Conservation (phyloP, 257 asterid species). For the Solanum boliviense region DNA sequence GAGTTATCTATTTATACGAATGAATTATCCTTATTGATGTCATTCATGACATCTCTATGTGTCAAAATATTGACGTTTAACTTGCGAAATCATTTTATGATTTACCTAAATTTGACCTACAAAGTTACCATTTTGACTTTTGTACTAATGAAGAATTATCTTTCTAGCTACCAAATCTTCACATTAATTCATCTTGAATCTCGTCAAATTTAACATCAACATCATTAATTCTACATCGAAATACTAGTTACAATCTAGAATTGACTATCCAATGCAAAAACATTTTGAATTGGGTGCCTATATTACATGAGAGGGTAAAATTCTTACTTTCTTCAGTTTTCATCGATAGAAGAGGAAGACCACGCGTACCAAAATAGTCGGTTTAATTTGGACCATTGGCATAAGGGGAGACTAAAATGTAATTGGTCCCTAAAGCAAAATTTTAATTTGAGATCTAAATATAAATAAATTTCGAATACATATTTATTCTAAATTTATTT, state of each 20-base stretch:
- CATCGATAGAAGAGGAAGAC: neutral
- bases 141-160: too few relatives aligned
- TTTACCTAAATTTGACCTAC: too few relatives aligned
- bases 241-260: neutral
- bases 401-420: too few relatives aligned
- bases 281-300: neutral
- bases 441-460: too few relatives aligned
- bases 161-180: too few relatives aligned
- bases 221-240: neutral
- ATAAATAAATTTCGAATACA: too few relatives aligned
- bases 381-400: neutral
- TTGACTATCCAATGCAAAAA: neutral
- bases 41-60: too few relatives aligned
- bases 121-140: neutral
- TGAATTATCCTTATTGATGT: neutral
- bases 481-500: too few relatives aligned
- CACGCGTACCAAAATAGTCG: neutral
- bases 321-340: neutral
- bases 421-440: too few relatives aligned
- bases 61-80: neutral
- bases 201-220: neutral
- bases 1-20: rapidly evolving
- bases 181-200: too few relatives aligned
- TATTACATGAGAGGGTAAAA: neutral
- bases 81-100: too few relatives aligned